A percentile compares a stretch with the other conserved stretches of the same genome.
Conservation (phyloP, 2,329 filamentous ascomycete genomes). For the Fusarium setosum region DNA sequence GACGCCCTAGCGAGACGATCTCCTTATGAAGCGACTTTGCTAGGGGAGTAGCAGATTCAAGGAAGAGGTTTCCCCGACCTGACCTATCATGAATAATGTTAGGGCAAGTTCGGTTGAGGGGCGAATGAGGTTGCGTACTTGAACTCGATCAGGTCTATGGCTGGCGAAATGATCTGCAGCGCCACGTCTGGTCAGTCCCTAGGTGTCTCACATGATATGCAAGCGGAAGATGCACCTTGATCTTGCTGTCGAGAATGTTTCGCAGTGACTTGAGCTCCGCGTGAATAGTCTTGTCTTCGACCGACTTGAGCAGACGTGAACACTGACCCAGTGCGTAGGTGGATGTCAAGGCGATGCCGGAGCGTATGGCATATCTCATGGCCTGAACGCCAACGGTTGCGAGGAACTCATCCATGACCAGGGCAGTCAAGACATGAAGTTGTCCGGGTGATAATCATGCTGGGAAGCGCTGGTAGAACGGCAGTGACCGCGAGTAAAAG, state of each 20-base stretch:
- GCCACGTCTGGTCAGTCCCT: slow-evolving; percentile 6
- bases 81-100: slow-evolving; percentile 51
- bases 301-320: slow-evolving; percentile 79
- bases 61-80: slow-evolving; percentile 64
- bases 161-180: slow-evolving; percentile 82
- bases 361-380: slow-evolving; percentile 91
- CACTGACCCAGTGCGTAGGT: slow-evolving; percentile 88
- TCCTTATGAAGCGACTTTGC: slow-evolving; percentile 87
- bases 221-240: slow-evolving; percentile 71
- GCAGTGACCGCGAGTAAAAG: background rate
- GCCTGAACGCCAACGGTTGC: slow-evolving; percentile 72
- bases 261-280: slow-evolving; percentile 78
- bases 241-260: slow-evolving; percentile 83
- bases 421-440: slow-evolving; percentile 11
- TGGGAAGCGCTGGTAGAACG: slow-evolving; percentile 1
- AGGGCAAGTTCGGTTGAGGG: slow-evolving; percentile 3
- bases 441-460: slow-evolving; percentile 22
- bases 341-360: slow-evolving; percentile 87
- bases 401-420: slow-evolving; percentile 75
- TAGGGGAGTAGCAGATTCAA: slow-evolving; percentile 86
- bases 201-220: slow-evolving; percentile 1
- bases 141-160: slow-evolving; percentile 92
- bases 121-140: slow-evolving; percentile 65
- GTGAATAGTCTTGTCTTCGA: slow-evolving; percentile 76
- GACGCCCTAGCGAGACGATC: slow-evolving; percentile 82